phyloP scores from a whole-genome alignment of 371 early-diverging fungal species.

The Encephalitozoon romaleae region DNA sequence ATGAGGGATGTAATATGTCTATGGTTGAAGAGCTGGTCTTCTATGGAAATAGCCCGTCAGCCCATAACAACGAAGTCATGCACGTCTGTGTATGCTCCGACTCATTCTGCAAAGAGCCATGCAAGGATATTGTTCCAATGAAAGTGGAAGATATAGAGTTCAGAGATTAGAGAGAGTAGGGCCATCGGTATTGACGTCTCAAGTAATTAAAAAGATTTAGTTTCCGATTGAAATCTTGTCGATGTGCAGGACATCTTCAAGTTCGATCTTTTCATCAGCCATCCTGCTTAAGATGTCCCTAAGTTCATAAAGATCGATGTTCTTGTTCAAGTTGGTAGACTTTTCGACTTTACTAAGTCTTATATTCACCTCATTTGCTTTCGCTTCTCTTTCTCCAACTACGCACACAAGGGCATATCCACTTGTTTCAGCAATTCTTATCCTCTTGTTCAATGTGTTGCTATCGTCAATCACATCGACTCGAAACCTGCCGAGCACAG shows the following conservation, averaged over 20 bases:
- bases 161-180: not conserved
- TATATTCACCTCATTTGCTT: conserved; percentile 66
- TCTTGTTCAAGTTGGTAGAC: not conserved
- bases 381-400: conserved; percentile 82
- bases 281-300: not conserved
- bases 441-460: conserved; percentile 84
- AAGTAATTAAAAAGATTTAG: conserved; percentile 2
- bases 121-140: conserved; percentile 51
- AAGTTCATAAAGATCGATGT: not conserved
- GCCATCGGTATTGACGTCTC: not conserved
- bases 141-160: conserved; percentile 32
- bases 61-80: conserved; percentile 17
- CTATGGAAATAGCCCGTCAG: not conserved
- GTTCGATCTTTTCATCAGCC: conserved; percentile 17
- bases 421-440: conserved; percentile 73
- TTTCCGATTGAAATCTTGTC: not conserved
- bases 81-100: conserved; percentile 53
- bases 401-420: conserved; percentile 82
- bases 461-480: conserved; percentile 65
- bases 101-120: conserved; percentile 42
- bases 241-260: not conserved
- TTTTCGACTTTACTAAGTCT: conserved; percentile 7
- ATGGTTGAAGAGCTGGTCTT: conserved; percentile 40
- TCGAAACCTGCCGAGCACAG: conserved; percentile 59
- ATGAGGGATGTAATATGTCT: conserved; percentile 15